Evolutionary conservation across 2,329 filamentous ascomycete species (phyloP), one percentile per base, ranked within the genome.

Genomic region (Catunica adiposa): DNA sequence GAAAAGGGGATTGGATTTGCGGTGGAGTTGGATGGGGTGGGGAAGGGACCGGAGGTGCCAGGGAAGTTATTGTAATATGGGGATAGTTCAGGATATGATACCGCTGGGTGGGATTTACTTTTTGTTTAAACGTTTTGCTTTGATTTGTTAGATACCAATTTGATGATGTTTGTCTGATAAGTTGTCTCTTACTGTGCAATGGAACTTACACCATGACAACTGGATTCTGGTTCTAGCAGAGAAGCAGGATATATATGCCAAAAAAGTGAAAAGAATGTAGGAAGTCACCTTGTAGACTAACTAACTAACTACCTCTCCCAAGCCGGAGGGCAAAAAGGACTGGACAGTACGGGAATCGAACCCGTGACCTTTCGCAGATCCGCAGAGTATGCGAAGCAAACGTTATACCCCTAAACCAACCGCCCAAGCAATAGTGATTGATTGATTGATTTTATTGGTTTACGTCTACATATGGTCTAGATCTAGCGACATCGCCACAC

Each of bases 351-450:
- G 52, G 52, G 56, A 57, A 57, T 57, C 56, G 56, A 57, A 57
- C 52, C 56, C 56, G 44, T 55, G 56, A 57, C 56, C 56, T 54
- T 57, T 57, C 56, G 52, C 56, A 55, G 51, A 6, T 55, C 51
- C 52, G 52, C 56, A 26, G 46, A 51, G 14, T 15, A 52, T 57
- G 56, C 56, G 52, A 57, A 57, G 52, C 56, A 57, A 57, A 57
- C 52, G 56, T 57, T 57, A 57, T 57, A 54, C 56, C n/a, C 56
- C 56, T 57, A 57, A 57, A 57, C 52, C 56, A 57, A 57, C 56
- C 56, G 56, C 56, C 56, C 51, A 22, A 51, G 46, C 20, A 11
- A 26, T 29, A 11, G 4, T 48, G 5, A 8, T 23, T 11, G 14
- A 9, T 38, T 1, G 3, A 14, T 3, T 1, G 14, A 37, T 9